Base-by-base conservation (phyloP, 768 basidiomycete genomes). In the Boletus fagicola region DNA sequence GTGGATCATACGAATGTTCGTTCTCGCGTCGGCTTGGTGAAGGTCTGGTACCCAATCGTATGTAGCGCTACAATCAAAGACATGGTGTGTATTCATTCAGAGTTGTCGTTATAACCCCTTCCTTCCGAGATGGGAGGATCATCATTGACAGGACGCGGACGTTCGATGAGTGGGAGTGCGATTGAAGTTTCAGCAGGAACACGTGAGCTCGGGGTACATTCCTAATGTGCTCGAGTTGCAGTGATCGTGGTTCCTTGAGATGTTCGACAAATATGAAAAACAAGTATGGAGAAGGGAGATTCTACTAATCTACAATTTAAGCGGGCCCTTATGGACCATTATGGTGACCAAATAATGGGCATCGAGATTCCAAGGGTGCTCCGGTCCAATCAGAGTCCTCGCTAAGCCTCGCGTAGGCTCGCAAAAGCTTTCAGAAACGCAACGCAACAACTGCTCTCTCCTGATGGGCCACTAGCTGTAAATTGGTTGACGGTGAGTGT, bases 31-130 rank as follows among this genome's bases (percentile, higher is more conserved):
- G 4, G 40, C 2, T 33, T 24, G 6, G 20, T 43, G 28, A 9
- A 48, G 16, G 15, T 22, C 20, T 54, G 36, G 54, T 24, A 13
- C 5, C 12, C 18, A n/a, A 42, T n/a, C 33, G 11, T 38, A 33
- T 36, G 54, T 51, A 56, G 43, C 38, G 15, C 3, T 48, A 48
- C 12, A 28, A 36, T 51, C 45, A 20, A 35, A 58, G 18, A 40
- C 10, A 39, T 6, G 20, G 51, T 40, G 39, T 60, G 51, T 60
- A 59, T 42, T 46, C 39, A 13, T 33, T 42, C 28, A 42, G 24
- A 56, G 13, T 28, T 33, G 15, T 28, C n/a, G 16, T 55, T 13
- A 5, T 28, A 11, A 42, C 22, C 22, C 5, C 31, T n/a, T 35
- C 18, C 22, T 35, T 47, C 12, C 22, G 43, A 46, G 31, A 52